These are phyloP conservation scores for Magnaporthiopsis poae DNA, from an alignment of 2,329 filamentous ascomycete species.

Conservation along the genomic window DNA sequence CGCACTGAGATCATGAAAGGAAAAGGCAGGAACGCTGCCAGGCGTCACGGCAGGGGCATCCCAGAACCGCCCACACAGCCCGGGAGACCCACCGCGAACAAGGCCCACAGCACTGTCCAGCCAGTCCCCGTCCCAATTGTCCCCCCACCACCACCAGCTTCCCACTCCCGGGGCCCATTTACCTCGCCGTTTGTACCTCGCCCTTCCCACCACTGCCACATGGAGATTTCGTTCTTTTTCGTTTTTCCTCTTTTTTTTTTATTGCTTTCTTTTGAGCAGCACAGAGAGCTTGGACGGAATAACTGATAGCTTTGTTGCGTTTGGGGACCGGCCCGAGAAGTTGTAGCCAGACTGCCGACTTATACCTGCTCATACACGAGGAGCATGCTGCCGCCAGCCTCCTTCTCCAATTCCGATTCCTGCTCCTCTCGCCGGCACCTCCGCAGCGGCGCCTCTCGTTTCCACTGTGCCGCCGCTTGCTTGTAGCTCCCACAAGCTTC, in stretches of 20 bases:
- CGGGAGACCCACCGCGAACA: too few species aligned
- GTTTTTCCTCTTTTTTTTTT: too few species aligned
- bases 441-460: background rate
- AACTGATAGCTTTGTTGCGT: background rate
- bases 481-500: background rate
- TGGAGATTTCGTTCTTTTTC: background rate
- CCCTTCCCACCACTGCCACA: background rate
- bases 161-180: background rate
- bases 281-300: background rate
- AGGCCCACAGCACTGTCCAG: background rate
- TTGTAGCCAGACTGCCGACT: background rate
- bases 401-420: background rate
- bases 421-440: background rate
- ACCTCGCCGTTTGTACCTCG: background rate
- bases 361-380: background rate
- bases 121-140: background rate
- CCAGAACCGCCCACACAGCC: background rate
- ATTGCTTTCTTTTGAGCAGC: too few species aligned
- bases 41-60: background rate
- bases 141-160: background rate
- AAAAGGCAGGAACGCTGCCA: background rate
- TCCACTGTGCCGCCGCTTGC: background rate
- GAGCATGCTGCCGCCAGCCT: slow-evolving; percentile 1
- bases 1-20: background rate
- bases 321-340: background rate